phyloP scores from a whole-genome alignment of 2,329 filamentous ascomycete genomes.

The Cercospora nicotianae region DNA sequence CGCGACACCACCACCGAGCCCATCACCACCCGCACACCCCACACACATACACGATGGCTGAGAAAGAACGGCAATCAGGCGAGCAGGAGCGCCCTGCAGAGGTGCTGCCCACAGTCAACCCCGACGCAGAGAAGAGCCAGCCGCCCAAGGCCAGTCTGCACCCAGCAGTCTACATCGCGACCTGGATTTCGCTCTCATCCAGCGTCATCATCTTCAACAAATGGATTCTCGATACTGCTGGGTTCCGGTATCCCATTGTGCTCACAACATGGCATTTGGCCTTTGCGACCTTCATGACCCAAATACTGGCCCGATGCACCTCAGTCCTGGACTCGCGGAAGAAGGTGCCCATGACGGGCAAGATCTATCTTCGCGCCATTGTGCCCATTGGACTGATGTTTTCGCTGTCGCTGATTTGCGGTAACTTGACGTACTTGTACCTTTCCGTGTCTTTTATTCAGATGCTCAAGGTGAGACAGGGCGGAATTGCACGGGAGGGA shows the following conservation, averaged over 20 bases:
- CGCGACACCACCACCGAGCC: not conserved
- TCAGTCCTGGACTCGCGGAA: constrained; percentile 89
- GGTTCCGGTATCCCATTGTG: constrained; percentile 74
- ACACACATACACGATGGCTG: constrained; percentile 62
- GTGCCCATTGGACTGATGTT: constrained; percentile 95
- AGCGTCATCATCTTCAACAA: constrained; percentile 99
- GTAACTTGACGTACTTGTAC: constrained; percentile 93
- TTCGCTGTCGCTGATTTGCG: constrained; percentile 92
- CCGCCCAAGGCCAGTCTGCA: constrained; percentile 66
- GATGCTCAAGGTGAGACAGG: constrained; percentile 79
- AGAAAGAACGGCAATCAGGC: constrained; percentile 82
- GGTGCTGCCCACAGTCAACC: constrained; percentile 79
- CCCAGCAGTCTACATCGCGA: constrained; percentile 79
- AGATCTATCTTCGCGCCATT: constrained; percentile 88
- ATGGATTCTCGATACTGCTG: constrained; percentile 83
- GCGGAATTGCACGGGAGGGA: not conserved
- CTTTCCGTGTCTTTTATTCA: constrained; percentile 96
- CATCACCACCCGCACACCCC: not conserved
- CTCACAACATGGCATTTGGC: constrained; percentile 94
- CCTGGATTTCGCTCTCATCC: constrained; percentile 90
- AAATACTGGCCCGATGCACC: constrained; percentile 87
- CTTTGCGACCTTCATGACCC: constrained; percentile 93
- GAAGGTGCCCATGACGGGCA: constrained; percentile 94
- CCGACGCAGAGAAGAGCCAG: constrained; percentile 67
- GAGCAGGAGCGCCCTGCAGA: constrained; percentile 64